These are phyloP conservation scores for Gaultheria prostrata DNA, from an alignment of 148 eudicot species.

Conservation along the genomic window DNA sequence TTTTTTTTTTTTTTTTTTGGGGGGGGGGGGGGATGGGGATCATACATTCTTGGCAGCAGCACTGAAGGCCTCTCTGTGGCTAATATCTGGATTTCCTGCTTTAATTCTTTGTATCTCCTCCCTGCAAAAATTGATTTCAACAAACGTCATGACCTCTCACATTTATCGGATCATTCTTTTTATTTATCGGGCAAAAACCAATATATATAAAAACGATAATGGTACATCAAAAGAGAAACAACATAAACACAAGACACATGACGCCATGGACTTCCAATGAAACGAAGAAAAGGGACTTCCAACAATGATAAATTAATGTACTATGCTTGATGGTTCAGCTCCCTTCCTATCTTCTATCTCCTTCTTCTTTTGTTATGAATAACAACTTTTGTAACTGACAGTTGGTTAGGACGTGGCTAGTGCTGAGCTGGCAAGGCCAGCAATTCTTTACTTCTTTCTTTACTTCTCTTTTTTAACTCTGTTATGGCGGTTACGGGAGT, in stretches of 20 bases:
- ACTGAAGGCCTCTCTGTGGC: slow-evolving; percentile 89
- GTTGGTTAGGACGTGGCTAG: too few relatives aligned
- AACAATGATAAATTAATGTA: neutral
- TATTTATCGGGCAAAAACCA: too few relatives aligned
- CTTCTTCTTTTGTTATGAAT: neutral
- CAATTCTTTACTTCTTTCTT: too few relatives aligned
- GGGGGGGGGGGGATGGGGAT: neutral
- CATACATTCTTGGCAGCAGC: slow-evolving; percentile 90
- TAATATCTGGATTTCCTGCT: slow-evolving; percentile 79
- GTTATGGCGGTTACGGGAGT: too few relatives aligned
- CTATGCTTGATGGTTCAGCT: neutral
- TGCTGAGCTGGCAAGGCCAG: too few relatives aligned
- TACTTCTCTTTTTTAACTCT: too few relatives aligned
- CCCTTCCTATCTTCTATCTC: neutral
- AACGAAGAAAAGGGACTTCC: too few relatives aligned
- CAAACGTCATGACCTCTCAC: neutral
- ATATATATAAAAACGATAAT: too few relatives aligned
- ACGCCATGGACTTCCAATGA: too few relatives aligned
- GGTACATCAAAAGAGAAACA: too few relatives aligned
- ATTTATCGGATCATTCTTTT: neutral
- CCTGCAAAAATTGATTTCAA: slow-evolving; percentile 27
- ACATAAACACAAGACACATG: too few relatives aligned
- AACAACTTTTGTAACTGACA: too few relatives aligned
- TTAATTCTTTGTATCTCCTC: slow-evolving; percentile 89
- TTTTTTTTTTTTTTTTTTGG: neutral